A percentile compares a stretch with the other conserved stretches of the same genome.
Evolutionary conservation across 108 stramenopile species (phyloP).

Genomic region (Cyclotella atomus): DNA sequence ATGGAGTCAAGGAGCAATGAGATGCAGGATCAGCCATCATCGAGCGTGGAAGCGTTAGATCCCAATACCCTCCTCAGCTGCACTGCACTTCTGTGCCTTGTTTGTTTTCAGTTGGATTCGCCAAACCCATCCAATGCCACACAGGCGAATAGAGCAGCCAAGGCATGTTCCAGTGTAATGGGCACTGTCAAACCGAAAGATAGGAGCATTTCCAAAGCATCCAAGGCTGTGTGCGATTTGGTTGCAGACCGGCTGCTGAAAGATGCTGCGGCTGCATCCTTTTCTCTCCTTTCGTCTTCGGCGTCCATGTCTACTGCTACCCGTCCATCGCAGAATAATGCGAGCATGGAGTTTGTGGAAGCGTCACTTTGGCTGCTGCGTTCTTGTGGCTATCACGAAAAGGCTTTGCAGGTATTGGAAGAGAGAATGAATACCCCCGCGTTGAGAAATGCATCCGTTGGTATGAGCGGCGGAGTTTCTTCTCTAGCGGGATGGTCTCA

Average conservation of each 20-base stretch:
- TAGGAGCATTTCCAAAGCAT: slow-evolving; percentile 46
- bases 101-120: slow-evolving; percentile 64
- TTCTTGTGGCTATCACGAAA: slow-evolving; percentile 80
- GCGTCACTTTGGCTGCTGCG: slow-evolving; percentile 85
- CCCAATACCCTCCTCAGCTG: slow-evolving; percentile 62
- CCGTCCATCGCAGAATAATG: slow-evolving; percentile 25
- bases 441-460: slow-evolving; percentile 45
- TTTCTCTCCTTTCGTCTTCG: slow-evolving; percentile 39
- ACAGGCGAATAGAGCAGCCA: slow-evolving; percentile 81
- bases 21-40: slow-evolving; percentile 28
- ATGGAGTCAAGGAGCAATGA: not conserved
- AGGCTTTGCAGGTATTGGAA: slow-evolving; percentile 72
- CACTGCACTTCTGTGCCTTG: slow-evolving; percentile 76
- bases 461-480: slow-evolving; percentile 7
- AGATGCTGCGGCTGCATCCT: slow-evolving; percentile 54
- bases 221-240: slow-evolving; percentile 65
- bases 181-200: slow-evolving; percentile 57
- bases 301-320: slow-evolving; percentile 30
- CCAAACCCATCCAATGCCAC: slow-evolving; percentile 77
- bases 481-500: slow-evolving; percentile 67
- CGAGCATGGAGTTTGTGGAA: slow-evolving; percentile 78
- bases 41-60: not conserved
- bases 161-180: slow-evolving; percentile 66
- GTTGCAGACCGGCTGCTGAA: slow-evolving; percentile 71
- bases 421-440: slow-evolving; percentile 53